phyloP scores from a whole-genome alignment of 805 yeast species.

The Ogataea methanolica region DNA sequence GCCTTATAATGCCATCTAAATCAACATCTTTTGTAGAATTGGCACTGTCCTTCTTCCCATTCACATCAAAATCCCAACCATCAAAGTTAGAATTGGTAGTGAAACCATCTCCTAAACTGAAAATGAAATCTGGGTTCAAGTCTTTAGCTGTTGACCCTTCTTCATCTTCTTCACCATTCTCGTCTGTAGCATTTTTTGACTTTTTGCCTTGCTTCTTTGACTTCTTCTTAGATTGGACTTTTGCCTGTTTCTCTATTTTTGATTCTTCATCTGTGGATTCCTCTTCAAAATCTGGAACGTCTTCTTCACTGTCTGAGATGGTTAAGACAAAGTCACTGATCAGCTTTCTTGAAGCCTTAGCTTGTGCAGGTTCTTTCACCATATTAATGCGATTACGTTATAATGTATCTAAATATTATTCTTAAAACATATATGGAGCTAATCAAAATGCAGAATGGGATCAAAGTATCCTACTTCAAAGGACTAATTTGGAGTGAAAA shows the following conservation, averaged over 20 bases:
- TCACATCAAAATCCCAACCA: slow-evolving; percentile 83
- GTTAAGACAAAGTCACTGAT: slow-evolving; percentile 62
- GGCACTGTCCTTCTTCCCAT: slow-evolving; percentile 25
- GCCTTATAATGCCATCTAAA: slow-evolving; percentile 78
- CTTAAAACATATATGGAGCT: too few relatives aligned
- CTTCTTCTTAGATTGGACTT: slow-evolving; percentile 14
- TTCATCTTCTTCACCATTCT: slow-evolving; percentile 19
- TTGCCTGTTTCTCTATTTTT: slow-evolving; percentile 12
- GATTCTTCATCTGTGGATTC: slow-evolving; percentile 41
- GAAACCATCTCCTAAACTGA: slow-evolving; percentile 52
- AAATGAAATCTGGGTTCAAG: slow-evolving; percentile 69
- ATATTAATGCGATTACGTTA: background rate
- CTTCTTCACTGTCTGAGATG: slow-evolving; percentile 73
- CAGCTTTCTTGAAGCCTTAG: slow-evolving; percentile 1
- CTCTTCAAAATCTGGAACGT: slow-evolving; percentile 37
- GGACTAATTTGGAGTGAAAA: too few relatives aligned
- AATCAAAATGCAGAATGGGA: too few relatives aligned
- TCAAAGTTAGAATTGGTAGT: slow-evolving; percentile 39
- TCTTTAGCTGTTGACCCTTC: slow-evolving; percentile 44
- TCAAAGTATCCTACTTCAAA: too few relatives aligned
- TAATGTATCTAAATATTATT: too few relatives aligned
- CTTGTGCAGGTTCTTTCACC: background rate
- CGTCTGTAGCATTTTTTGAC: slow-evolving; percentile 5
- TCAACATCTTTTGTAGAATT: slow-evolving; percentile 59
- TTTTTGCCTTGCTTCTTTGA: slow-evolving; percentile 23